phyloP scores from a whole-genome alignment of 75 land plant species.

The Cryptomeria japonica region DNA sequence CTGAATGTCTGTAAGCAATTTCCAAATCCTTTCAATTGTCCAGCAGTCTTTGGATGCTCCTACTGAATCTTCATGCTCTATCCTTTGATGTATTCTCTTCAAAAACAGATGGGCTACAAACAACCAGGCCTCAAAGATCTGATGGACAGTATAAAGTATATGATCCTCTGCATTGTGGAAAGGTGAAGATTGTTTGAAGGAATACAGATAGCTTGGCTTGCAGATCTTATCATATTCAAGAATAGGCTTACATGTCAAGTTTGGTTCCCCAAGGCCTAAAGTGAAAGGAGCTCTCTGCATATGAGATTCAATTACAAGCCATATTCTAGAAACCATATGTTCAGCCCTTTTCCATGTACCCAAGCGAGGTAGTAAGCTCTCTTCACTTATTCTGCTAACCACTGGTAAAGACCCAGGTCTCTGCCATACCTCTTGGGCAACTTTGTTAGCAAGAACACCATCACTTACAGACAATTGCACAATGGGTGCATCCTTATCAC shows the following conservation, averaged over 20 bases:
- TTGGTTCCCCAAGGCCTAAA: conserved; percentile 73
- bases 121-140: too few species aligned
- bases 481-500: conserved; percentile 47
- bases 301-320: conserved; percentile 56
- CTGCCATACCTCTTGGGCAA: conserved; percentile 33
- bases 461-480: conserved; percentile 16
- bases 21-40: conserved; percentile 41
- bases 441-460: conserved; percentile 31
- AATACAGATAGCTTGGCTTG: conserved; percentile 12
- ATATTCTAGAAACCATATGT: conserved; percentile 42
- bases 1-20: too few species aligned
- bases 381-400: conserved; percentile 57
- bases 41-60: conserved; percentile 57
- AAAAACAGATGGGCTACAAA: too few species aligned
- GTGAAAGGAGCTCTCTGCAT: conserved; percentile 71
- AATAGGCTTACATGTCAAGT: conserved; percentile 59
- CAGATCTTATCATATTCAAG: conserved; percentile 9
- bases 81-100: conserved; percentile 22
- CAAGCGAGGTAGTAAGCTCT: conserved; percentile 59
- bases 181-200: conserved; percentile 26
- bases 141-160: conserved; percentile 52
- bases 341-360: conserved; percentile 64
- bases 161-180: conserved; percentile 51
- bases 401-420: conserved; percentile 12
- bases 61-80: conserved; percentile 24